These are phyloP conservation scores for Primulina huaijiensis DNA, from an alignment of 257 asterid genomes.

Conservation along the genomic window DNA sequence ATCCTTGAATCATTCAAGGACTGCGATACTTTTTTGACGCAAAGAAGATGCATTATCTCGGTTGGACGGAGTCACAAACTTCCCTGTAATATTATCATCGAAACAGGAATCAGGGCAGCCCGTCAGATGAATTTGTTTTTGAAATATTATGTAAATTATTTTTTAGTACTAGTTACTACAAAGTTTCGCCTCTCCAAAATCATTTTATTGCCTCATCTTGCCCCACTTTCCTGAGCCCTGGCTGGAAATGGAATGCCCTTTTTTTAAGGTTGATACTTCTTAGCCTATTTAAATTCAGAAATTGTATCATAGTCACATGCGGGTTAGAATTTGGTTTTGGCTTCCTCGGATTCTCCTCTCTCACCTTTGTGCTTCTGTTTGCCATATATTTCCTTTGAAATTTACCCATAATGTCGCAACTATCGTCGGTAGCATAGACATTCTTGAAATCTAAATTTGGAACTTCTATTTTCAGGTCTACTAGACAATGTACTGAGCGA, in stretches of 20 bases:
- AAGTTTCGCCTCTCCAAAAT: too few species aligned
- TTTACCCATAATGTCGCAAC: not conserved
- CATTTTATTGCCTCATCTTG: too few species aligned
- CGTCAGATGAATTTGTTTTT: not conserved
- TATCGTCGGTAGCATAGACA: not conserved
- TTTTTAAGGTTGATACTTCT: not conserved
- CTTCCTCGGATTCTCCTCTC: not conserved
- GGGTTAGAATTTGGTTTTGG: too few species aligned
- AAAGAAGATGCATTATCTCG: not conserved
- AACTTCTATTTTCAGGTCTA: constrained; percentile 49
- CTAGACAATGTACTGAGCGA: constrained; percentile 93
- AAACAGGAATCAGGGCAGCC: not conserved
- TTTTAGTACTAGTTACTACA: too few species aligned
- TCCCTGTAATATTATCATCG: not conserved
- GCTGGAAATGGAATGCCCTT: not conserved
- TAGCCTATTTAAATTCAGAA: not conserved
- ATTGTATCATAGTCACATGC: too few species aligned
- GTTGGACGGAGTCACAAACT: not conserved
- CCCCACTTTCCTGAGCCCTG: not conserved
- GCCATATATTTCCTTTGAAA: constrained; percentile 13
- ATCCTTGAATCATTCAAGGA: too few species aligned
- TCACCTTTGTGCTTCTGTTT: not conserved
- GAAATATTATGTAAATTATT: too few species aligned
- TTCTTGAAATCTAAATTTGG: constrained; percentile 1
- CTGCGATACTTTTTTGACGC: not conserved